A percentile compares a stretch with the other conserved stretches of the same genome.
Evolutionary conservation across 2,329 filamentous ascomycete genomes (phyloP).

Genomic region (Didymella pinodella): DNA sequence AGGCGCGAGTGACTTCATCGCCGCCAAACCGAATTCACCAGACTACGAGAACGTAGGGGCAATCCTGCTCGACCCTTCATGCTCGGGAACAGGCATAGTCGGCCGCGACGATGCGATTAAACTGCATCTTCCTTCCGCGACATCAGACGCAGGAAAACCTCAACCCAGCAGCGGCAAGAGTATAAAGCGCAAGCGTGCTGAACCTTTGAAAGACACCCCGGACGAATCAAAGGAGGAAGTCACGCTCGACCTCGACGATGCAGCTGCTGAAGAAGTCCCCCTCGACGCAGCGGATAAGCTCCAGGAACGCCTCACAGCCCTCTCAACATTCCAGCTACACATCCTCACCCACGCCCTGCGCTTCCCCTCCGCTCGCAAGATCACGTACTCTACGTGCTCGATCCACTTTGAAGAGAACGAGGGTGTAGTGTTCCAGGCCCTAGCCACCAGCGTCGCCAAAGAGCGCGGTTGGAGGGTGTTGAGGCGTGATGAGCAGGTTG

Average conservation of each 20-base stretch:
- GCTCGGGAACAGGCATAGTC: constrained; percentile 93
- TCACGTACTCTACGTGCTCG: constrained; percentile 95
- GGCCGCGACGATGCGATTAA: constrained; percentile 81
- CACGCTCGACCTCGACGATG: constrained; percentile 39
- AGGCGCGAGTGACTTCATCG: constrained; percentile 81
- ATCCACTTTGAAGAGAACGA: constrained; percentile 90
- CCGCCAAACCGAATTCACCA: constrained; percentile 69
- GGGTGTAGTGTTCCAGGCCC: constrained; percentile 75
- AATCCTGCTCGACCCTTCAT: constrained; percentile 89
- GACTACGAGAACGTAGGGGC: constrained; percentile 76
- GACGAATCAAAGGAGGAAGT: constrained; percentile 7
- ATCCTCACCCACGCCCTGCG: constrained; percentile 84
- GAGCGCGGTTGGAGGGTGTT: constrained; percentile 80
- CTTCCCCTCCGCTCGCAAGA: constrained; percentile 71
- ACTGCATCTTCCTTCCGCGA: constrained; percentile 60
- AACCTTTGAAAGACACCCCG: constrained; percentile 15
- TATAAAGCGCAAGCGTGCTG: constrained; percentile 47
- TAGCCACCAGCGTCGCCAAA: constrained; percentile 72
- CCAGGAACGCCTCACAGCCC: constrained; percentile 69
- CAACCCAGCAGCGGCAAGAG: constrained; percentile 26
- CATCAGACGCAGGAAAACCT: not conserved
- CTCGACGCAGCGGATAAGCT: constrained; percentile 40
- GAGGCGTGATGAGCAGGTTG: constrained; percentile 73
- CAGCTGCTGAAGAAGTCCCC: constrained; percentile 51
- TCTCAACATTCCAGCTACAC: constrained; percentile 82